Conservation (phyloP, 2,329 filamentous ascomycete species). For the Scytalidium lignicola region DNA sequence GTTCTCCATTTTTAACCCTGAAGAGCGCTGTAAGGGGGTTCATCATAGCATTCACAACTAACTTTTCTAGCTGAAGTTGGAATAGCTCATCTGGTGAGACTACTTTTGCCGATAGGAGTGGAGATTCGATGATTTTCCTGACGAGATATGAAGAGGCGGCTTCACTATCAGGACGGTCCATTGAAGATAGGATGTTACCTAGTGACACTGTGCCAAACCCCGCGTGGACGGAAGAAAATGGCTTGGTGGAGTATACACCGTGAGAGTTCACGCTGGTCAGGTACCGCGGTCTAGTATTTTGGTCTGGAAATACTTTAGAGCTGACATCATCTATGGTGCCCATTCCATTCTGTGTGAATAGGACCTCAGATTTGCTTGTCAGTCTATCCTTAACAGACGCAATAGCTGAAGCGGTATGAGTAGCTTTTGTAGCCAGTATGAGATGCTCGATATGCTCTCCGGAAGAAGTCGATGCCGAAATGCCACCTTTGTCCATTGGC, state of each 20-base stretch:
- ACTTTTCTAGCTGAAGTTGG: constrained; percentile 74
- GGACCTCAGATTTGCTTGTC: constrained; percentile 62
- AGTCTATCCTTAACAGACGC: constrained; percentile 56
- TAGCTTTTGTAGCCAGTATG: constrained; percentile 73
- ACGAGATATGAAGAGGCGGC: constrained; percentile 24
- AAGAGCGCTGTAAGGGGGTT: constrained; percentile 82
- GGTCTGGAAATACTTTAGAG: constrained; percentile 55
- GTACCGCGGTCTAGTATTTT: constrained; percentile 60
- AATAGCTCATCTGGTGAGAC: constrained; percentile 42
- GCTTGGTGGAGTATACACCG: constrained; percentile 45
- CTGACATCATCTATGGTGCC: constrained; percentile 57
- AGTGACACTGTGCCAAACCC: constrained; percentile 43
- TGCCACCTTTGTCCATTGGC: neutral
- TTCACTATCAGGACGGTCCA: neutral
- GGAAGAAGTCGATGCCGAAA: neutral
- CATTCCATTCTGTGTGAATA: constrained; percentile 86
- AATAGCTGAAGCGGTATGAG: constrained; percentile 57
- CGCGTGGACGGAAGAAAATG: constrained; percentile 48
- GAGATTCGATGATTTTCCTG: constrained; percentile 36
- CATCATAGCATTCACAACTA: constrained; percentile 74
- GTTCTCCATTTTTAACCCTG: constrained; percentile 69
- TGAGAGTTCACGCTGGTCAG: constrained; percentile 61
- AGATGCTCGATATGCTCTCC: constrained; percentile 57
- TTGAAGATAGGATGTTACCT: constrained; percentile 26
- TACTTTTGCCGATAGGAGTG: constrained; percentile 36